Conservation (phyloP, 2,329 filamentous ascomycete species). For the Colletotrichum godetiae region DNA sequence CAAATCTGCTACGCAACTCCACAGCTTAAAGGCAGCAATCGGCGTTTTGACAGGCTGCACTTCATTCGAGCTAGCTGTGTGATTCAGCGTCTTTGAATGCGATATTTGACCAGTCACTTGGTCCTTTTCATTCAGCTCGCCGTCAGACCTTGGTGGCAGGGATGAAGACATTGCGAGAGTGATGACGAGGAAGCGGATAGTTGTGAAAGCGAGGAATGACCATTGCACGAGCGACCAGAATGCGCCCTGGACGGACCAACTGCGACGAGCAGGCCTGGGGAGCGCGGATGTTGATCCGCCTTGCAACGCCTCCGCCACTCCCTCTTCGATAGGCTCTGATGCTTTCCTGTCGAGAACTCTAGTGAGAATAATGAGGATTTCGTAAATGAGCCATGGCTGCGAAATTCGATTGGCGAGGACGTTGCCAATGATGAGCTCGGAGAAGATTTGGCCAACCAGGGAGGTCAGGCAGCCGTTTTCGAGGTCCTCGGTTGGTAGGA, state of each 20-base stretch:
- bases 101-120: constrained; percentile 39
- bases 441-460: constrained; percentile 87
- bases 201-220: constrained; percentile 66
- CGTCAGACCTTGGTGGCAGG: constrained; percentile 63
- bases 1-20: constrained; percentile 78
- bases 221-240: constrained; percentile 70
- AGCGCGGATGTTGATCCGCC: constrained; percentile 5
- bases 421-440: constrained; percentile 89
- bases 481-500: constrained; percentile 92
- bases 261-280: constrained; percentile 28
- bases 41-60: constrained; percentile 61
- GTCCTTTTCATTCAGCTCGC: constrained; percentile 10
- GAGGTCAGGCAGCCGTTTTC: constrained; percentile 87
- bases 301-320: constrained; percentile 21
- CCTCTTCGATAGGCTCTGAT: constrained; percentile 24
- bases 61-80: constrained; percentile 29
- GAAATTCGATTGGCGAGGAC: constrained; percentile 82
- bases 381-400: constrained; percentile 91
- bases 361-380: constrained; percentile 80
- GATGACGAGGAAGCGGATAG: constrained; percentile 73
- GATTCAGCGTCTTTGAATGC: constrained; percentile 39
- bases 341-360: constrained; percentile 49
- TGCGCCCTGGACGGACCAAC: constrained; percentile 57
- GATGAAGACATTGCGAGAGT: constrained; percentile 76
- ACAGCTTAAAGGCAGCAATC: constrained; percentile 81